Base-by-base conservation (phyloP, 2,329 filamentous ascomycete species). In the Drechslerella dactyloides region DNA sequence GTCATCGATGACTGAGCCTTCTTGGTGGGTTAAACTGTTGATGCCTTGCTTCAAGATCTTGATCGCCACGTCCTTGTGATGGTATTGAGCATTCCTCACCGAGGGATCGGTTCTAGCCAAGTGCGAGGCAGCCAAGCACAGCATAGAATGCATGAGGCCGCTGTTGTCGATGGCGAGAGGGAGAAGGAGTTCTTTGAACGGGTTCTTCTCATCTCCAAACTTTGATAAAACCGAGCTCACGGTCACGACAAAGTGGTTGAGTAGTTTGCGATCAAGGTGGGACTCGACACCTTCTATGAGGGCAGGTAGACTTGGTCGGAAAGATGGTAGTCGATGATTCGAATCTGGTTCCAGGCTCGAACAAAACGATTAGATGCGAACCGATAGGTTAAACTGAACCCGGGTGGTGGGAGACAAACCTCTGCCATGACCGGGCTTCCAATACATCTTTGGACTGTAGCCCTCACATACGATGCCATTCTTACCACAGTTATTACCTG, bases 391-490 rank as follows among this genome's bases (percentile, higher is more conserved):
- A 74, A 60, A 78, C 77, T 5, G 78, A n/a, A n/a, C 78, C 72
- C 74, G 77, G 68, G 78, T 78, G 60, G 75, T 77, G 6, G 44
- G 8, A 15, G 30, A 77, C 77, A 78, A 60, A 52, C 65, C 57
- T 78, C 86, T 91, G 27, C 91, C 91, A 77, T n/a, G n/a, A n/a
- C n/a, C n/a, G n/a, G 90, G 93, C 79, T 88, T 91, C 92, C 92
- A 96, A 58, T 91, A 85, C 68, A 90, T 89, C 78, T 91, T 91
- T 73, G 91, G 89, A 56, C 90, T 90, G 78, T 96, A 96, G 11
- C 92, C 92, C 80, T 96, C 91, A 78, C 92, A 96, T 11, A 93
- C 86, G 11, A 96, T 90, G 7, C 91, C 91, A 78, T 96, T 96
- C 83, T 96, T 96, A 80, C 94, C 89, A 78, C 92, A 96, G 77